These are phyloP conservation scores for Cladosporium sphaerospermum DNA, from an alignment of 2,329 filamentous ascomycete species.

Conservation along the genomic window DNA sequence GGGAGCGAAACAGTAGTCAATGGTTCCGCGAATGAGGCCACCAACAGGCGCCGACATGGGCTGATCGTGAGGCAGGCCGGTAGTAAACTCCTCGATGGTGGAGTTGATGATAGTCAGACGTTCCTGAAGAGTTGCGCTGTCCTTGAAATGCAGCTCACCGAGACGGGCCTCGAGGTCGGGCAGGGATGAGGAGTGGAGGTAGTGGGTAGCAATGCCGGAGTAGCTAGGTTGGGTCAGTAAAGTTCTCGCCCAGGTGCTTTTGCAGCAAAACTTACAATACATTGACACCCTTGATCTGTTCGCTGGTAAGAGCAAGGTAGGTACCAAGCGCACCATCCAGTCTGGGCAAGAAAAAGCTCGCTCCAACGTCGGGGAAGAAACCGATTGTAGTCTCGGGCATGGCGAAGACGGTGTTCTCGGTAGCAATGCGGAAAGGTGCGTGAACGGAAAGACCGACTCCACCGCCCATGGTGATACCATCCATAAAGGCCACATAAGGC, in stretches of 20 bases:
- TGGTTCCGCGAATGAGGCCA: constrained; percentile 67
- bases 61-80: constrained; percentile 72
- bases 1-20: constrained; percentile 60
- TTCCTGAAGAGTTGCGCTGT: constrained; percentile 58
- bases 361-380: constrained; percentile 97
- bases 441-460: constrained; percentile 92
- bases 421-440: constrained; percentile 92
- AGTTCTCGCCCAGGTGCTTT: not conserved
- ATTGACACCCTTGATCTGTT: constrained; percentile 73
- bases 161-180: constrained; percentile 76
- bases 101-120: constrained; percentile 70
- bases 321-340: constrained; percentile 83
- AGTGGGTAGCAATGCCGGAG: constrained; percentile 89
- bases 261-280: constrained; percentile 47
- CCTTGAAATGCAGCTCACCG: constrained; percentile 81
- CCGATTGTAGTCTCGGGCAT: constrained; percentile 99
- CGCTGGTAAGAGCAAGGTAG: constrained; percentile 88
- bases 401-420: constrained; percentile 89
- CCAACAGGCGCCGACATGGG: constrained; percentile 40
- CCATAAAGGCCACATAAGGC: constrained; percentile 92
- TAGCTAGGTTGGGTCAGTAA: constrained; percentile 42
- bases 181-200: constrained; percentile 83
- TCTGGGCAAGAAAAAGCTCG: constrained; percentile 88
- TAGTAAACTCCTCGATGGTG: constrained; percentile 87
- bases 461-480: constrained; percentile 97